Evolutionary conservation across 352 stramenopile genomes (phyloP), one percentile per base, ranked within the genome.

Genomic region (Phytopythium litorale): DNA sequence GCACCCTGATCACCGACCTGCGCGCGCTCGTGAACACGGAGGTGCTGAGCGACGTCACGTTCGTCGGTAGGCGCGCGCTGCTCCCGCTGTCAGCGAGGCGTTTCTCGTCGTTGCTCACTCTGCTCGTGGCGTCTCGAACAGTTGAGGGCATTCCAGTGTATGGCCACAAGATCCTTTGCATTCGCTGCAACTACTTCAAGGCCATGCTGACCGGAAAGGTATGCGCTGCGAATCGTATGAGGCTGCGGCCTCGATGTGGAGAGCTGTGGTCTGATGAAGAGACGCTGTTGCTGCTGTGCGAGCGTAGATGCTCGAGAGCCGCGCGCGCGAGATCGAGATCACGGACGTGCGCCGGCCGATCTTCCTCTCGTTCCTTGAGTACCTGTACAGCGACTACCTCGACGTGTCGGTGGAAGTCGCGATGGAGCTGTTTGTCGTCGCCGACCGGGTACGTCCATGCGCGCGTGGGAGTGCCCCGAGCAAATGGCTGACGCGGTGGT

Each of bases 381-480:
- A 98, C 70, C 71, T 99, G 42, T 99, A 99, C 73, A 98, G 93
- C 42, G 96, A 99, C 65, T 92, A 96, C 66, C 82, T 98, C 50
- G 91, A 98, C 43, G 80, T 96, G 32, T 84, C 83, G 15, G 78
- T 97, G 9, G 94, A 98, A 56, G 76, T 96, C 60, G 94, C 94
- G 9, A 97, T 98, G 71, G 92, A 98, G 60, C 78, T 99, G 1
- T 98, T 98, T 70, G 96, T 98, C 46, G 89, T 89, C 21, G 89
- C 92, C 0, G 94, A 98, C 61, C 75, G 84, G 66, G 85, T 92
- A 67, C 37, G 72, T 57, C 25, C 16, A 16, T 46, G 25, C 21
- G 9, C 30, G 9, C 7, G 4, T 32, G 8, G n/a, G 43, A 16
- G 7, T 23, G 7, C 19, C 43, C 18, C 19, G n/a, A 28, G 21